A percentile compares a stretch with the other conserved stretches of the same genome.
phyloP scores from a whole-genome alignment of 176 grass and related monocot genomes.

The Bothriochloa decipiens region DNA sequence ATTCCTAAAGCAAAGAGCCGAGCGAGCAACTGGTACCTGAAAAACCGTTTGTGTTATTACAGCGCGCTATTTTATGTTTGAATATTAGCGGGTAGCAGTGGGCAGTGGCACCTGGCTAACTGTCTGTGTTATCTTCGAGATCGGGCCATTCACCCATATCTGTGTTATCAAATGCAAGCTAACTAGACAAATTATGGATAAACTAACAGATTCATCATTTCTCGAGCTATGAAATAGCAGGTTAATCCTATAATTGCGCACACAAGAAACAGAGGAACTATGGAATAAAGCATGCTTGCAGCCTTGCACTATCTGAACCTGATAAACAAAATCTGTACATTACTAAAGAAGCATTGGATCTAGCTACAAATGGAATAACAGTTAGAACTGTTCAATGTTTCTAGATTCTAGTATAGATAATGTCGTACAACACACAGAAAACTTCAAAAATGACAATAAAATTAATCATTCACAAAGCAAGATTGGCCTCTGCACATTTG shows the following conservation, averaged over 20 bases:
- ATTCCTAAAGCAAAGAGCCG: no score
- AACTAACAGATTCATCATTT: background rate
- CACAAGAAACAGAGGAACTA: background rate
- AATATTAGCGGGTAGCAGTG: no score
- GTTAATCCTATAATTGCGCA: background rate
- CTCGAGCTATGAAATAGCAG: background rate
- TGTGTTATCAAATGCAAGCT: constrained; percentile 5
- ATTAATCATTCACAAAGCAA: no score
- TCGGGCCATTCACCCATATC: no score
- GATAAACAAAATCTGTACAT: constrained; percentile 8
- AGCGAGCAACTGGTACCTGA: no score
- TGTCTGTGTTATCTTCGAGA: no score
- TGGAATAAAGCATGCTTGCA: background rate
- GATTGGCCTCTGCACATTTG: no score
- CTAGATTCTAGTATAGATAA: background rate
- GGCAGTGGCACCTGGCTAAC: background rate
- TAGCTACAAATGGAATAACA: constrained; percentile 12
- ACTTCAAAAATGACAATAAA: no score
- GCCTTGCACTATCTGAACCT: background rate
- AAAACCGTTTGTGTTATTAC: no score
- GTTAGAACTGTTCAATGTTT: constrained; percentile 2
- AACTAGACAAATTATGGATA: background rate
- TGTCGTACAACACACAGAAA: background rate
- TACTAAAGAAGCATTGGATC: constrained; percentile 11
- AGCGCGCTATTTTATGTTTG: no score